These are phyloP conservation scores for Ophiocytium majus DNA, from an alignment of 352 stramenopile genomes.

Conservation along the genomic window DNA sequence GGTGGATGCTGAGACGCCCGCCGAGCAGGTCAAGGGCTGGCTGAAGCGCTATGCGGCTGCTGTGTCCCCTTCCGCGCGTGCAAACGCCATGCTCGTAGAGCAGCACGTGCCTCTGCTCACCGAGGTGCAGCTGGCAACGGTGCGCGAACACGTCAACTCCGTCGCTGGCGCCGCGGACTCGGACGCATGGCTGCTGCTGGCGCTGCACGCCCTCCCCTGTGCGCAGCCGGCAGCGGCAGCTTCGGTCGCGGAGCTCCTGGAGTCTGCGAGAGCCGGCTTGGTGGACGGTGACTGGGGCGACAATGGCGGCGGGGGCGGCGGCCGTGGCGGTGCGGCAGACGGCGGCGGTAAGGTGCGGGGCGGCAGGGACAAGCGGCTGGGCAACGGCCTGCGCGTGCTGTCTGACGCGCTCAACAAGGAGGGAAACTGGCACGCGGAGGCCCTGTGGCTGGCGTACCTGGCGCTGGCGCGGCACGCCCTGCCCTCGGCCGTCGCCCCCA, in stretches of 20 bases:
- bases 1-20: conserved; percentile 2
- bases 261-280: background rate
- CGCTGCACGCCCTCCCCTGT: conserved; percentile 37
- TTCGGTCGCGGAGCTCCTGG: background rate
- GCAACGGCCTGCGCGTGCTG: no score
- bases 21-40: conserved; percentile 14
- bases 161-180: conserved; percentile 9
- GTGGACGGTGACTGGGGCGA: no score
- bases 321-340: background rate
- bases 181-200: conserved; percentile 45
- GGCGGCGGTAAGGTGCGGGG: no score
- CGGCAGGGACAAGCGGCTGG: no score
- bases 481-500: no score
- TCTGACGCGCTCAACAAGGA: background rate
- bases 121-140: background rate
- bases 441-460: background rate
- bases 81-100: no score
- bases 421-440: background rate
- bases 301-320: background rate
- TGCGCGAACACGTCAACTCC: background rate
- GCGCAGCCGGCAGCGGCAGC: conserved; percentile 14
- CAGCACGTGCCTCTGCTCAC: no score
- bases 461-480: background rate
- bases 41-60: background rate
- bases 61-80: conserved; percentile 14